A percentile compares a stretch with the other conserved stretches of the same genome.
Conservation (phyloP, 345 rosid species). For the Brassica cretica region DNA sequence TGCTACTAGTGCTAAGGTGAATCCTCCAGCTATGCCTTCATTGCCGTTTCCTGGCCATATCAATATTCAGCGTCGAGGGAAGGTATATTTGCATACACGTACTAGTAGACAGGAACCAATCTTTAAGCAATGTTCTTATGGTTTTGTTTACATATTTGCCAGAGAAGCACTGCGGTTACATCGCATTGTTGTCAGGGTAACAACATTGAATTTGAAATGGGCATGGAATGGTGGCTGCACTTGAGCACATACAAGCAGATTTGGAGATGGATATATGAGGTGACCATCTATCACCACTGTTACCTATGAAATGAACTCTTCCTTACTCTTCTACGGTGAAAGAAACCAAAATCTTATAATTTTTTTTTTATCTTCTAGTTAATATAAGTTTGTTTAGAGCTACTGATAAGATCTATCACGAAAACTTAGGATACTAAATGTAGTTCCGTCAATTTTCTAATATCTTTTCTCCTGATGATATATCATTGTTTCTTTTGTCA, state of each 20-base stretch:
- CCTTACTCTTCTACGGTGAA: background rate
- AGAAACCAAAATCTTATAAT: background rate
- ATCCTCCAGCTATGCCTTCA: slow-evolving; percentile 45
- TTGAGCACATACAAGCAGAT: slow-evolving; percentile 43
- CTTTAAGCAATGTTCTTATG: background rate
- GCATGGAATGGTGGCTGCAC: slow-evolving; percentile 64
- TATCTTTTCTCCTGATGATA: background rate
- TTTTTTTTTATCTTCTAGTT: background rate
- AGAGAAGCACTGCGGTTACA: slow-evolving; percentile 73
- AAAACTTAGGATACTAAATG: background rate
- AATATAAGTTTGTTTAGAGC: background rate
- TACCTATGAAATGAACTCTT: background rate
- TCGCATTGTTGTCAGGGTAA: slow-evolving; percentile 86
- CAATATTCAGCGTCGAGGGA: slow-evolving; percentile 44
- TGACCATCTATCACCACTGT: slow-evolving; percentile 21
- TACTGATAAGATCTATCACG: background rate
- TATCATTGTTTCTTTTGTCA: background rate
- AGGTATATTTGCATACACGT: slow-evolving; percentile 40
- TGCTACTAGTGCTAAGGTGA: slow-evolving; percentile 49
- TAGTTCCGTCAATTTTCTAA: background rate
- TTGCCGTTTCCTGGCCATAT: slow-evolving; percentile 61
- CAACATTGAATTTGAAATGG: slow-evolving; percentile 78
- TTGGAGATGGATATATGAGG: slow-evolving; percentile 52
- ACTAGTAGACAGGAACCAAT: background rate
- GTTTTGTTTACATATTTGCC: slow-evolving; percentile 1